A percentile compares a stretch with the other conserved stretches of the same genome.
Conservation (phyloP, 2,329 filamentous ascomycete genomes). For the Fonsecaea pugnacius region DNA sequence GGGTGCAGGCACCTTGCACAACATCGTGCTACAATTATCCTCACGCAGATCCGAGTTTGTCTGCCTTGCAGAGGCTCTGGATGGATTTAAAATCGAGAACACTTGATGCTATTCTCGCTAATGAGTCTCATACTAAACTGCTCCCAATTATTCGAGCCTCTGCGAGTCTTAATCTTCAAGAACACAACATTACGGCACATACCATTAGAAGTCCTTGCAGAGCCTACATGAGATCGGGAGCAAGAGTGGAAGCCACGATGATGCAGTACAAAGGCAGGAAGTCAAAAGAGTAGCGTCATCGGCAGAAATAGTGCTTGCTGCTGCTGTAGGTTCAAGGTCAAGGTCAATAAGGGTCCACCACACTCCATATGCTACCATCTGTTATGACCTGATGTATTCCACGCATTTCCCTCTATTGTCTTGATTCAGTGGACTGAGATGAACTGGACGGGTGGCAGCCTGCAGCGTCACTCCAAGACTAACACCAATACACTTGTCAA, state of each 20-base stretch:
- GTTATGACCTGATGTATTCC: neutral
- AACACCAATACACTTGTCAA: slow-evolving; percentile 39
- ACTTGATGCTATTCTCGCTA: neutral
- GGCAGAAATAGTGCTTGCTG: neutral
- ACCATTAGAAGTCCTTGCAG: neutral
- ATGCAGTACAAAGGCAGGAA: neutral
- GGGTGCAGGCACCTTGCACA: neutral
- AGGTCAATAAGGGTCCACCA: neutral
- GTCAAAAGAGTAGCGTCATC: neutral
- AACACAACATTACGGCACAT: neutral
- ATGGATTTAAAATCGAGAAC: neutral
- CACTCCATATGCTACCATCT: neutral
- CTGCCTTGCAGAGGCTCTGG: neutral
- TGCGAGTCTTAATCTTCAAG: neutral
- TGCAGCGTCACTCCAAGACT: slow-evolving; percentile 47
- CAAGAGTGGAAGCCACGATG: neutral
- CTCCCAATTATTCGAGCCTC: neutral
- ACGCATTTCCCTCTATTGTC: neutral
- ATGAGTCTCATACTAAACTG: neutral
- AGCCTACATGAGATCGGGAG: neutral
- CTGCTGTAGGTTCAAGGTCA: neutral
- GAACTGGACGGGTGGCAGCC: slow-evolving; percentile 53
- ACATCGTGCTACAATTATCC: neutral
- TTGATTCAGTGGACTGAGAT: slow-evolving; percentile 38
- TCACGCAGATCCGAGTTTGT: neutral